Conservation (phyloP, 2,329 filamentous ascomycete genomes). For the Penicillium sp. region DNA sequence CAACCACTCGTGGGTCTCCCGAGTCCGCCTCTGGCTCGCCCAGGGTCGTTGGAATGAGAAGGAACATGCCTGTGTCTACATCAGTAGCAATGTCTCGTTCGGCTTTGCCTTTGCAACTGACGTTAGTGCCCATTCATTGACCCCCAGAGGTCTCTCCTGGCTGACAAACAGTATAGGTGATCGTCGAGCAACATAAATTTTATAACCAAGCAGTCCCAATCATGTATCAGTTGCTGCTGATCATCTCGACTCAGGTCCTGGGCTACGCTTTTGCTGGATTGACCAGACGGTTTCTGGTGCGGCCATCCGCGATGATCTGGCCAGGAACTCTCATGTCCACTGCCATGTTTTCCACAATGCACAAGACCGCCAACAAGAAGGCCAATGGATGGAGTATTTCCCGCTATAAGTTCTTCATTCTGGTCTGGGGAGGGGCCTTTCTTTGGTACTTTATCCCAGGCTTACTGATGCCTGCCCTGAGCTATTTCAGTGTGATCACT, state of each 20-base stretch:
- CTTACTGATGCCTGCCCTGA: slow-evolving; percentile 77
- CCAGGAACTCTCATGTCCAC: slow-evolving; percentile 85
- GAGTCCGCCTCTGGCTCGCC: slow-evolving; percentile 70
- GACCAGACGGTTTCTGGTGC: slow-evolving; percentile 76
- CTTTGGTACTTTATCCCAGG: slow-evolving; percentile 84
- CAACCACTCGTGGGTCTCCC: slow-evolving; percentile 30
- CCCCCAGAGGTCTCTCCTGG: background rate
- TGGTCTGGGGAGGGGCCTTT: slow-evolving; percentile 70
- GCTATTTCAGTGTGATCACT: slow-evolving; percentile 85
- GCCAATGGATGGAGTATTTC: slow-evolving; percentile 82
- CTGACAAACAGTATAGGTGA: slow-evolving; percentile 52
- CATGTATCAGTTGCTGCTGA: slow-evolving; percentile 77
- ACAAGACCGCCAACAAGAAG: slow-evolving; percentile 78
- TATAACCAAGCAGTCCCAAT: slow-evolving; percentile 80
- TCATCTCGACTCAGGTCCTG: slow-evolving; percentile 80
- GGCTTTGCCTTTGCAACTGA: slow-evolving; percentile 88
- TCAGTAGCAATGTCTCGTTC: slow-evolving; percentile 86
- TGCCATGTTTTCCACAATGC: slow-evolving; percentile 83
- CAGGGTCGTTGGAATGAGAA: slow-evolving; percentile 86
- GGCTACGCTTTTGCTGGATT: slow-evolving; percentile 86
- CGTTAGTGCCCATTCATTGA: slow-evolving; percentile 42
- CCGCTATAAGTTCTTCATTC: slow-evolving; percentile 80
- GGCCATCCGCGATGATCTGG: slow-evolving; percentile 89
- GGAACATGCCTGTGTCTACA: slow-evolving; percentile 85
- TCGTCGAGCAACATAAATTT: slow-evolving; percentile 86